Percentiles rank a stretch among this genome's conserved stretches.
Conservation (phyloP, 805 yeast species). For the Starmerella apicola region DNA sequence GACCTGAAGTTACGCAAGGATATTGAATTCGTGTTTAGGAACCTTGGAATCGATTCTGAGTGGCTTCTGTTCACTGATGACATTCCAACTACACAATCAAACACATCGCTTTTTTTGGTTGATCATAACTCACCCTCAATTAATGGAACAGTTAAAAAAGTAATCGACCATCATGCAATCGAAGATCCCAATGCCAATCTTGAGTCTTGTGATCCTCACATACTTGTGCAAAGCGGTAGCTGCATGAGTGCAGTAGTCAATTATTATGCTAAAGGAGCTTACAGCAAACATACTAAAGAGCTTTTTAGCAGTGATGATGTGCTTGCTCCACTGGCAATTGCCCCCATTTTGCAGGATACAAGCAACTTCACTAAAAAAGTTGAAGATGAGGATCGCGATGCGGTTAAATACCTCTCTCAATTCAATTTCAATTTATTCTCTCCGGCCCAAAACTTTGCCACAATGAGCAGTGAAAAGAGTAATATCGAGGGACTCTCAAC, state of each 20-base stretch:
- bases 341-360: slow-evolving; percentile 72
- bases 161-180: slow-evolving; percentile 69
- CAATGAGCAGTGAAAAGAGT: slow-evolving; percentile 36
- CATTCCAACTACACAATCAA: slow-evolving; percentile 25
- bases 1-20: slow-evolving; percentile 67
- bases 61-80: slow-evolving; percentile 60
- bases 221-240: slow-evolving; percentile 56
- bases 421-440: slow-evolving; percentile 5
- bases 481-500: slow-evolving; percentile 50
- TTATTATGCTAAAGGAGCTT: slow-evolving; percentile 1
- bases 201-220: slow-evolving; percentile 43
- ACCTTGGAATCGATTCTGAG: slow-evolving; percentile 36
- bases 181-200: slow-evolving; percentile 24
- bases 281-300: too few species aligned
- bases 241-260: slow-evolving; percentile 60
- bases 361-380: slow-evolving; percentile 49
- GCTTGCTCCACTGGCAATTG: slow-evolving; percentile 38
- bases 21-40: slow-evolving; percentile 40
- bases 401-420: slow-evolving; percentile 8
- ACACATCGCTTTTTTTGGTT: slow-evolving; percentile 49
- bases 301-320: slow-evolving; percentile 25
- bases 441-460: slow-evolving; percentile 5
- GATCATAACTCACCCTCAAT: slow-evolving; percentile 41
- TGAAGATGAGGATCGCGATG: slow-evolving; percentile 39
- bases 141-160: slow-evolving; percentile 37